phyloP scores from a whole-genome alignment of 345 rosid species.

The Populus pruinosa region DNA sequence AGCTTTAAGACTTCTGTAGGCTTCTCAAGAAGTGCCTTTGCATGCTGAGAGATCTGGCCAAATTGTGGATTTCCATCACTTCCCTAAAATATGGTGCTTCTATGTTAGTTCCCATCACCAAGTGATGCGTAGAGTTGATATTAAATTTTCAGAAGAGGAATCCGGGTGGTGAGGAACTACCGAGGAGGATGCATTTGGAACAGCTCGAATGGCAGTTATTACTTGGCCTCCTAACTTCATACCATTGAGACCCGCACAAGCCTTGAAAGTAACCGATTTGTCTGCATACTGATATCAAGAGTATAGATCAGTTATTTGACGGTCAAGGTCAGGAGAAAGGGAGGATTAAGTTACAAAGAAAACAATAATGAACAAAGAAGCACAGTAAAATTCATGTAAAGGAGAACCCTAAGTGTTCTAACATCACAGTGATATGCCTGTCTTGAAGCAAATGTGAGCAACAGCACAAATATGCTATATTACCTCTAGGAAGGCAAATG shows the following conservation, averaged over 20 bases:
- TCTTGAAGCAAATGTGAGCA: conserved; percentile 13
- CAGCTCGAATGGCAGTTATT: conserved; percentile 73
- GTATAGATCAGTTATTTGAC: conserved; percentile 1
- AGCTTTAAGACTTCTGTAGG: conserved; percentile 76
- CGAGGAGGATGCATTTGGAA: conserved; percentile 39
- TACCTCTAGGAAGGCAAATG: conserved; percentile 84
- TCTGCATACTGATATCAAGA: conserved; percentile 57
- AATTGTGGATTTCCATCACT: conserved; percentile 40
- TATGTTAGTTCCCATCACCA: conserved; percentile 23
- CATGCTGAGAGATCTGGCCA: conserved; percentile 64
- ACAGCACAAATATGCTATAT: conserved; percentile 17
- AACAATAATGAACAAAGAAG: background rate
- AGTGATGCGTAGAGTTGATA: background rate
- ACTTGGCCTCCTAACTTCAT: conserved; percentile 86
- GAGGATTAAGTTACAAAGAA: background rate
- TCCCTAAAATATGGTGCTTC: conserved; percentile 37
- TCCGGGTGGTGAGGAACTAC: conserved; percentile 36
- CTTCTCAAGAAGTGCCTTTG: conserved; percentile 73
- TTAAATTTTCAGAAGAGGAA: conserved; percentile 2
- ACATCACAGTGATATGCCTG: background rate
- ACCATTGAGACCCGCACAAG: conserved; percentile 87
- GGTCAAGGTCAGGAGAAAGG: conserved; percentile 8
- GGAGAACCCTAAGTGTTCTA: background rate
- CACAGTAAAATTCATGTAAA: background rate
- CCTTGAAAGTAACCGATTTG: conserved; percentile 61